Base-by-base conservation (phyloP, 2,329 filamentous ascomycete genomes). In the Venturia aucupariae region DNA sequence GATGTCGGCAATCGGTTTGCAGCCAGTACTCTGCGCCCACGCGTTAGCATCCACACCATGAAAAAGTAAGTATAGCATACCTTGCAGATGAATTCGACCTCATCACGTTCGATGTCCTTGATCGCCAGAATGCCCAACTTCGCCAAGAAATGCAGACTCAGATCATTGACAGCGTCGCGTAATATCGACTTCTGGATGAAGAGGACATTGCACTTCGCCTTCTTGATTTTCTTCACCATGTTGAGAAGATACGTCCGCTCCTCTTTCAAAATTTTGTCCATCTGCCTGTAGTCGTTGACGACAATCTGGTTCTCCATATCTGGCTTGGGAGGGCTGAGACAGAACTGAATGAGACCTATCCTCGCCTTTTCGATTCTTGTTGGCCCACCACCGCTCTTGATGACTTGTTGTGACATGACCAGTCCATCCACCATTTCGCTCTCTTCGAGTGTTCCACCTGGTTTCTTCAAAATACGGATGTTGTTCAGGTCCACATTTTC, bases 281-380 rank as follows among this genome's bases (percentile, higher is more conserved):
- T 99, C 77, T 99, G 94, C 74, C 94, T 86, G 84, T 99, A 99
- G 81, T 99, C 94, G 78, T 99, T 99, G 73, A 99, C 94, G 39
- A 96, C 88, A 68, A 99, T 97, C 74, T 95, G 94, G 80, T 99
- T 99, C 81, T 99, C 94, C 94, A 99, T 99, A 86, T 99, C 94
- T 70, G 94, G 94, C 80, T 99, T 99, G 1, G 94, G 94, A 59
- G 94, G 93, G 78, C 92, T 96, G 71, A 99, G 86, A 79, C 99
- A 94, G 84, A 99, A 99, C 76, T 99, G 94, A 70, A 99, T 97
- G 67, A 99, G 82, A 69, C 90, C 94, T 79, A 99, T 99, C 79
- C 83, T 89, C 68, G 94, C 94, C 85, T 99, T 99, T 79, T 99
- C 94, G 82, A 97, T 96, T 72, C 92, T 86, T 70, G 87, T 84